These are phyloP conservation scores for Candida loeiensis DNA, from an alignment of 805 yeast genomes.

Conservation along the genomic window DNA sequence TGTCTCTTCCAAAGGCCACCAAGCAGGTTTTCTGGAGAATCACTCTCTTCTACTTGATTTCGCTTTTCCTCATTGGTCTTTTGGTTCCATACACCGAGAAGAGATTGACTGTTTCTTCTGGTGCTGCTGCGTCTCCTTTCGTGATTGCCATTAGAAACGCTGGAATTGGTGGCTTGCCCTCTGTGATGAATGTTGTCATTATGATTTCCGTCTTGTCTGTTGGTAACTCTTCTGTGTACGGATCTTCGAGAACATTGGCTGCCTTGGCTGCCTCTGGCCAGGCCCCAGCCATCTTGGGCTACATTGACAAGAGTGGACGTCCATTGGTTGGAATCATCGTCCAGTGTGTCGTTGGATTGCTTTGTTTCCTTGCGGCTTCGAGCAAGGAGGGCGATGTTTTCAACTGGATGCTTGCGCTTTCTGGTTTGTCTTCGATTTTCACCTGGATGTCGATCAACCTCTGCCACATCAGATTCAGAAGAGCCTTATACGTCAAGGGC, in stretches of 20 bases:
- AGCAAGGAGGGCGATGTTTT: constrained; percentile 55
- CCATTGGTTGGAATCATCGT: constrained; percentile 65
- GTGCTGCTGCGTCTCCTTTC: constrained; percentile 67
- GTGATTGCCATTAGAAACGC: constrained; percentile 69
- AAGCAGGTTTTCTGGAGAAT: constrained; percentile 86
- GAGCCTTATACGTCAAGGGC: constrained; percentile 55
- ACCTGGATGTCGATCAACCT: constrained; percentile 76
- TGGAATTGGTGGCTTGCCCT: constrained; percentile 63
- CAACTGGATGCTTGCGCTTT: constrained; percentile 72
- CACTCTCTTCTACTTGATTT: constrained; percentile 60
- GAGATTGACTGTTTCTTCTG: constrained; percentile 45
- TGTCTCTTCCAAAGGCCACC: constrained; percentile 65
- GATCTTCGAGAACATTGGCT: constrained; percentile 65
- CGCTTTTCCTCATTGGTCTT: constrained; percentile 54
- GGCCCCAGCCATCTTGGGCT: constrained; percentile 59
- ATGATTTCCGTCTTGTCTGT: constrained; percentile 67
- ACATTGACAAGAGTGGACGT: constrained; percentile 74
- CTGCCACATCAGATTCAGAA: constrained; percentile 61
- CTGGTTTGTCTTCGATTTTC: constrained; percentile 73
- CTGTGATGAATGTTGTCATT: constrained; percentile 68
- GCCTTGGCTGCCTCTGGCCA: constrained; percentile 64
- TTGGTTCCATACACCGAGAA: constrained; percentile 64
- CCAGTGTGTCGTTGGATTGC: constrained; percentile 52
- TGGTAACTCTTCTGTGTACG: constrained; percentile 69
- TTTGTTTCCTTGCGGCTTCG: constrained; percentile 64